Base-by-base conservation (phyloP, 2,329 filamentous ascomycete genomes). In the Chaetomium sp. region DNA sequence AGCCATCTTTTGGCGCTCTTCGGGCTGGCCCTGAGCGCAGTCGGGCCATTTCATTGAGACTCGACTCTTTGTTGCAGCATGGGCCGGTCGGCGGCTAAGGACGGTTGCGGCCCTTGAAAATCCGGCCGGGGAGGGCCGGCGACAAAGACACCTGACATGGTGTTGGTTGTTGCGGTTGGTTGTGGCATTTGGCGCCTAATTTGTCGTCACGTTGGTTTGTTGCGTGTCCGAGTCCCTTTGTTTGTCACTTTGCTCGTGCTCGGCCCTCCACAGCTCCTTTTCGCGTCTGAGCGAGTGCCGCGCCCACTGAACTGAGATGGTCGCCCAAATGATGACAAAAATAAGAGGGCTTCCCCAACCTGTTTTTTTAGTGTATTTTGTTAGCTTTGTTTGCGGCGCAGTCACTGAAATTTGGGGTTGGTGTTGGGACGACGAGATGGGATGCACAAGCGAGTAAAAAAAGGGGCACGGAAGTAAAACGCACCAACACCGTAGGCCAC, bases 401-500 rank as follows among this genome's bases (percentile, higher is more conserved):
- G 19, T 27, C 19, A 27, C 19, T 27, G 19, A 27, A 27, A 27
- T 27, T 27, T 27, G 19, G 19, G 19, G 19, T 27, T 27, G 19
- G 19, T 27, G 12, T 38, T 38, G 12, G 12, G 12, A 38, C 8
- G 12, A 38, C 8, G 37, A 4, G 37, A 12, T 8, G 37, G 37
- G 40, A 42, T 6, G 14, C 19, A 27, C 19, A 42, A 42, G 40
- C 6, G 10, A 42, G 33, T 8, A 40, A 32, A 32, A 5, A 43
- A 27, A 12, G 9, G 11, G 3, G n/a, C 3, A 47, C 19, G 33
- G 27, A 14, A 32, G 14, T 19, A 14, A 34, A 19, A 67, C 68
- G 61, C 57, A 72, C 70, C 70, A 55, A 72, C 64, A 33, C 69
- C 70, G 52, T 79, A 81, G 8, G 75, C 78, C 38, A 79, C 70